Evolutionary conservation across 192 early-diverging fungal species (phyloP), one percentile per base, ranked within the genome.

Genomic region (Podila verticillata): DNA sequence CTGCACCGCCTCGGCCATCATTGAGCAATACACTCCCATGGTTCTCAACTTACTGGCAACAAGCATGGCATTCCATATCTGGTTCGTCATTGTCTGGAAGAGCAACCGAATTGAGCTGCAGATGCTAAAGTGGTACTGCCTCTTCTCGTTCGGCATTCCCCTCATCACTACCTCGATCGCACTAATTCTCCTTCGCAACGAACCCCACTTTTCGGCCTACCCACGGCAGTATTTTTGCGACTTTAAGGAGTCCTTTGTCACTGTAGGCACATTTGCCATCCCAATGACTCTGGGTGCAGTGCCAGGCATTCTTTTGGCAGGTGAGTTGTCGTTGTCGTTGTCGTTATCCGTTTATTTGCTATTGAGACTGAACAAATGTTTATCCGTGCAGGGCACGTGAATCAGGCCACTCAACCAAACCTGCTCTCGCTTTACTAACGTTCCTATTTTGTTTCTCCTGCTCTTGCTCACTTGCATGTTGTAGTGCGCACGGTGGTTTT

Each of bases 21-120:
- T 80, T 72, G 77, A 72, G 51, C 77, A 72, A 5, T 66, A 48
- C 47, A 20, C 72, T 0, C 70, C 70, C 2, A 22, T 70, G 2
- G 39, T 51, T 0, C 51, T 80, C 34, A 65, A 17, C 39, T 47
- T 66, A 0, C 47, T 80, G n/a, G 64, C 69, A 2, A 34, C 59
- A 3, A 67, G 69, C 32, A 80, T 80, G 65, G 64, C 64, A 1
- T 67, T 80, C 30, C 65, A 80, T n/a, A 66, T 80, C 31, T 72
- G 75, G 75, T 58, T 34, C 22, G 30, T 80, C 35, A 70, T 72
- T 10, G 77, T 72, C 24, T 24, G 61, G 28, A 35, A 36, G 17
- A 51, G 32, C 48, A 48, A 51, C 12, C 22, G 63, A 9, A 61
- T 17, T 0, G 77, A 80, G 35, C 61, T 64, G 9, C 54, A 80